These are phyloP conservation scores for Keithomyces neogunnii DNA, from an alignment of 2,329 filamentous ascomycete genomes.

Conservation along the genomic window DNA sequence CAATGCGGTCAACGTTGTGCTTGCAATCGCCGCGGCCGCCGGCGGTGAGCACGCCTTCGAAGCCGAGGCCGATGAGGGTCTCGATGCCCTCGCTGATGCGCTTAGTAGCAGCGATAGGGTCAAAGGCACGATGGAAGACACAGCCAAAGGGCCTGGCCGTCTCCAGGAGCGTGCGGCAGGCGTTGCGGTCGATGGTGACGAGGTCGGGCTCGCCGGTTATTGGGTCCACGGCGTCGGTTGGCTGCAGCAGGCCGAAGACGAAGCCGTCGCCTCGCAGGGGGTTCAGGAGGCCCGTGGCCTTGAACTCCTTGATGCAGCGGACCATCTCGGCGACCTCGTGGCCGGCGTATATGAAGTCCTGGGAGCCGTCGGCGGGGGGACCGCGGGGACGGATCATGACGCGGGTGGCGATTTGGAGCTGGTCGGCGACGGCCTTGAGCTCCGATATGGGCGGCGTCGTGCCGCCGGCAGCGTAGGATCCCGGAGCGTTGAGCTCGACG, in stretches of 20 bases:
- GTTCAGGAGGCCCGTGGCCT: constrained; percentile 26
- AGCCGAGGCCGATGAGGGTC: constrained; percentile 33
- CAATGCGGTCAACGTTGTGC: constrained; percentile 30
- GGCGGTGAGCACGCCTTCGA: constrained; percentile 43
- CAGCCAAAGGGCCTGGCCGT: constrained; percentile 33
- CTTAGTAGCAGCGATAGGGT: constrained; percentile 30
- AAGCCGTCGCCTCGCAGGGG: constrained; percentile 42
- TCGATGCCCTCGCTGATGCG: constrained; percentile 18
- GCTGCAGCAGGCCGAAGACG: constrained; percentile 41
- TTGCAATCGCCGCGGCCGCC: constrained; percentile 36
- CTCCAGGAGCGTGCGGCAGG: constrained; percentile 31
- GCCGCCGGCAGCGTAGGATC: constrained; percentile 42
- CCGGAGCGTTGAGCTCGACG: constrained; percentile 44
- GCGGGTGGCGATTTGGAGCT: constrained; percentile 32
- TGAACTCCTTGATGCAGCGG: constrained; percentile 28
- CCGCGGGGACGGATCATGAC: constrained; percentile 46
- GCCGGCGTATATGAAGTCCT: constrained; percentile 41
- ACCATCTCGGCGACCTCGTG: constrained; percentile 37
- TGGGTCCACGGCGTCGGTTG: constrained; percentile 2
- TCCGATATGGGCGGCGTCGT: constrained; percentile 39
- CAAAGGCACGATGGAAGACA: constrained; percentile 51
- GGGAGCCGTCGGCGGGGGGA: constrained; percentile 7
- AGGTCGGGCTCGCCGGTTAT: background rate
- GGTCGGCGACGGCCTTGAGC: constrained; percentile 20
- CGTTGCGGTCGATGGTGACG: constrained; percentile 29